Evolutionary conservation across 2,329 filamentous ascomycete genomes (phyloP).

Genomic region (Pseudocercospora eumusae): DNA sequence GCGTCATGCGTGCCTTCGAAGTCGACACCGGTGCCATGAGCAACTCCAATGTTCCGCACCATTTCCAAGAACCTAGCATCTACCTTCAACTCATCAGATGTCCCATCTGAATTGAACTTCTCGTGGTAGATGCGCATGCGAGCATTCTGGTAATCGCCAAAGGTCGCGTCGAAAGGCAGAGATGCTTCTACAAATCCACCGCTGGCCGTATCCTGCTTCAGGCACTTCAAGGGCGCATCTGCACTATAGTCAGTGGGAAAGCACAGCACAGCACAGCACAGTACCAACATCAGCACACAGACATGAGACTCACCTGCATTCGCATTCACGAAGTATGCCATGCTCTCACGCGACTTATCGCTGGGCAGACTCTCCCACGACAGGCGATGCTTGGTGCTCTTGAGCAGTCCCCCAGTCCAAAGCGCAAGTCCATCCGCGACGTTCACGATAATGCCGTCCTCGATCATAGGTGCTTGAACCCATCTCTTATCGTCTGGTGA

Average conservation of each 20-base stretch:
- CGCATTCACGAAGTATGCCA: conserved; percentile 10
- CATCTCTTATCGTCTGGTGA: conserved; percentile 1
- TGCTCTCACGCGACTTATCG: conserved; percentile 8
- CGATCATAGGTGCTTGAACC: conserved; percentile 1
- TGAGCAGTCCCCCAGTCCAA: background rate
- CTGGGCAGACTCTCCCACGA: conserved; percentile 5
- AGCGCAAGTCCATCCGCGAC: conserved; percentile 5
- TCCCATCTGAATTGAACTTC: conserved; percentile 8
- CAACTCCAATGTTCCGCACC: conserved; percentile 3
- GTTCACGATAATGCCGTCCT: conserved; percentile 9
- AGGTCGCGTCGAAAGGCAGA: conserved; percentile 8
- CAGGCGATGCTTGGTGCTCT: conserved; percentile 11
- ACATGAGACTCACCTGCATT: conserved; percentile 3
- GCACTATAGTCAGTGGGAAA: background rate
- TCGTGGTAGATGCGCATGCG: conserved; percentile 8
- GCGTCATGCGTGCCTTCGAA: conserved; percentile 11
- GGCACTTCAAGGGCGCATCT: conserved; percentile 7
- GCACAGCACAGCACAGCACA: background rate
- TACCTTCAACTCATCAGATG: background rate
- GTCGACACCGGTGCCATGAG: conserved; percentile 5
- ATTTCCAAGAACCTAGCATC: conserved; percentile 4
- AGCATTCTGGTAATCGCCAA: conserved; percentile 10
- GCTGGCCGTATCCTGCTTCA: background rate
- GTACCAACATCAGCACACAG: background rate
- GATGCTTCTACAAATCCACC: background rate